Evolutionary conservation across 768 basidiomycete genomes (phyloP).

Genomic region (Gyrodon lividus): DNA sequence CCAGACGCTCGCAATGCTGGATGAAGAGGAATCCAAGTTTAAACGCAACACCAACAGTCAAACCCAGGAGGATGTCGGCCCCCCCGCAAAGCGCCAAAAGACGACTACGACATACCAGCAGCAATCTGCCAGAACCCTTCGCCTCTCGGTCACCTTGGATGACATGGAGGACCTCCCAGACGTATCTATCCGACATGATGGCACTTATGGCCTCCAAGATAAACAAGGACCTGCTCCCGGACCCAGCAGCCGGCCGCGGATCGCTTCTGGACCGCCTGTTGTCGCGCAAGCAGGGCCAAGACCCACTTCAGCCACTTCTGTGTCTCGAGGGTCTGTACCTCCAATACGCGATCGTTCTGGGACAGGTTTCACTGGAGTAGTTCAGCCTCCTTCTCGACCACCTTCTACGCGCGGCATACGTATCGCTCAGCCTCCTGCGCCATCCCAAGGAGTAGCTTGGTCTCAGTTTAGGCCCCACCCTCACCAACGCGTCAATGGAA

Average conservation of each 20-base stretch:
- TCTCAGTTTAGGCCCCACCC: slow-evolving; percentile 10
- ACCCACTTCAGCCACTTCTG: slow-evolving; percentile 7
- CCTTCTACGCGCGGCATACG: slow-evolving; percentile 15
- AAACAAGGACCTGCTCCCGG: slow-evolving; percentile 15
- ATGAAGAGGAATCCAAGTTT: slow-evolving; percentile 51
- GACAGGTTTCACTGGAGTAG: slow-evolving; percentile 8
- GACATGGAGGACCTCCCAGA: slow-evolving; percentile 60
- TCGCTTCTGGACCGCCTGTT: slow-evolving; percentile 9
- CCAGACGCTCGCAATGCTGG: slow-evolving; percentile 57
- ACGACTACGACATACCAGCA: slow-evolving; percentile 46
- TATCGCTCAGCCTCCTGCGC: slow-evolving; percentile 10
- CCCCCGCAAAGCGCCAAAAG: slow-evolving; percentile 57
- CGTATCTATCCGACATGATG: slow-evolving; percentile 57
- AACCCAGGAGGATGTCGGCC: slow-evolving; percentile 27
- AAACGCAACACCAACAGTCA: slow-evolving; percentile 24
- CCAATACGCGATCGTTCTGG: slow-evolving; percentile 10
- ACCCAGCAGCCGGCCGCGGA: slow-evolving; percentile 12
- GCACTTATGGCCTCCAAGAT: slow-evolving; percentile 49
- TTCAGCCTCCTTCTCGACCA: slow-evolving; percentile 11
- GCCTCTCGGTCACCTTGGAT: slow-evolving; percentile 27
- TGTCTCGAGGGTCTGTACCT: slow-evolving; percentile 14
- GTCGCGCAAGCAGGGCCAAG: slow-evolving; percentile 8
- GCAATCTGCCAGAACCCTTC: slow-evolving; percentile 32
- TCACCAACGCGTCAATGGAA: slow-evolving; percentile 6
- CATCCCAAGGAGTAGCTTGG: slow-evolving; percentile 21